Percentiles rank a stretch among this genome's conserved stretches.
Evolutionary conservation across 495 filamentous ascomycete species (phyloP).

Genomic region (Glarea lozoyensis): DNA sequence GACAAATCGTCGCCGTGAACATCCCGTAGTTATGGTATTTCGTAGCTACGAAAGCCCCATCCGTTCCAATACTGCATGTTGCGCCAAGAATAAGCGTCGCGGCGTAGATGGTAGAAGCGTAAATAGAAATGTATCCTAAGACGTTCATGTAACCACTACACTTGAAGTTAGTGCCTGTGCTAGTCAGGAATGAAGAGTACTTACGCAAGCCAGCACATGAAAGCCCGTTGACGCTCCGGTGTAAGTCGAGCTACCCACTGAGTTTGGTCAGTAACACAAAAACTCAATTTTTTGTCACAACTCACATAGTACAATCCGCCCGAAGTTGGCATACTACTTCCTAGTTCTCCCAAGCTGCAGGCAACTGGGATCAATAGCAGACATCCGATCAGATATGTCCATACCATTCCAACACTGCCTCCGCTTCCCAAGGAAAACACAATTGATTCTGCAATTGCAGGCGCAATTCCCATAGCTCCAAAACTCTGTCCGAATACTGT

Average conservation of each 20-base stretch:
- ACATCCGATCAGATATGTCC: conserved; percentile 17
- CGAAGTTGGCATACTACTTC: conserved; percentile 14
- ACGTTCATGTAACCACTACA: conserved; percentile 17
- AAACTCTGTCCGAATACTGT: conserved; percentile 17
- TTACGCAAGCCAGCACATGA: conserved; percentile 19
- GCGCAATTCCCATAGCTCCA: conserved; percentile 19
- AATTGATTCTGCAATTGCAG: conserved; percentile 16
- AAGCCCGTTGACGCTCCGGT: conserved; percentile 8
- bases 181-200: neutral
- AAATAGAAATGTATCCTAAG: conserved; percentile 16
- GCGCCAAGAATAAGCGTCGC: conserved; percentile 16
- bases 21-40: conserved; percentile 18
- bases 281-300: neutral
- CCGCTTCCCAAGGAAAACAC: conserved; percentile 13
- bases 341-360: conserved; percentile 14
- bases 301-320: conserved; percentile 17
- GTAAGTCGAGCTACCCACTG: conserved; percentile 17
- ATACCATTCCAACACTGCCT: conserved; percentile 14
- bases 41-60: conserved; percentile 1
- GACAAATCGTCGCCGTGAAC: conserved; percentile 10
- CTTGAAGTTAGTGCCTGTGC: neutral
- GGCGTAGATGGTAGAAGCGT: conserved; percentile 17
- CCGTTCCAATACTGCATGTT: conserved; percentile 7
- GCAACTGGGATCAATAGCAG: conserved; percentile 13
- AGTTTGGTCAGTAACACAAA: neutral